Conservation (phyloP, 768 basidiomycete genomes). For the Termitomyces heimii region DNA sequence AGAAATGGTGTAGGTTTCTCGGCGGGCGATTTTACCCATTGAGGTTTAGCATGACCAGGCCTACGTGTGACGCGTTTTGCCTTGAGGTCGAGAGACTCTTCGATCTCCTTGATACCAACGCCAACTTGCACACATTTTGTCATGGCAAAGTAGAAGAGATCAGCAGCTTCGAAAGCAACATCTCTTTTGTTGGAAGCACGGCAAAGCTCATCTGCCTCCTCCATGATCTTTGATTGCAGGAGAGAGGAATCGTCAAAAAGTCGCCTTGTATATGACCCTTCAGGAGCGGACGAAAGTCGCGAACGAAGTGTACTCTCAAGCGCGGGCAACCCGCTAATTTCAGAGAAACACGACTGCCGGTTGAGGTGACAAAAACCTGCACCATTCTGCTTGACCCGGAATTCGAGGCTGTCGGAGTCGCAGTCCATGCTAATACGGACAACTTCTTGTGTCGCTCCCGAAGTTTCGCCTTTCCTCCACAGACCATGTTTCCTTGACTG, state of each 20-base stretch:
- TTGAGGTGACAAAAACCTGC: constrained; percentile 93
- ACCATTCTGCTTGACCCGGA: constrained; percentile 85
- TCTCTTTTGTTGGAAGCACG: constrained; percentile 72
- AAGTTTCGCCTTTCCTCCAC: constrained; percentile 97
- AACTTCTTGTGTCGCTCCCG: constrained; percentile 88
- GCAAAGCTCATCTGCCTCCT: constrained; percentile 98
- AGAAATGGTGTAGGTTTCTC: constrained; percentile 5
- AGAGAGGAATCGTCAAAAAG: constrained; percentile 79
- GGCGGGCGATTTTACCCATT: constrained; percentile 43
- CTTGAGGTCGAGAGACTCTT: constrained; percentile 77
- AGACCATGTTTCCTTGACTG: constrained; percentile 94
- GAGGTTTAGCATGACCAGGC: constrained; percentile 88
- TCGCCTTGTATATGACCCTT: constrained; percentile 87
- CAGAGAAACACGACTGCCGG: constrained; percentile 86
- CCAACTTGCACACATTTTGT: constrained; percentile 81
- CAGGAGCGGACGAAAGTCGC: constrained; percentile 70
- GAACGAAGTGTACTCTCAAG: constrained; percentile 76
- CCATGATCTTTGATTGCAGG: constrained; percentile 92
- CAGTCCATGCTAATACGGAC: constrained; percentile 83
- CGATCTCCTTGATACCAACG: constrained; percentile 78
- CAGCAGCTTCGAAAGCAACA: constrained; percentile 92
- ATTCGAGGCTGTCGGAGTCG: constrained; percentile 89
- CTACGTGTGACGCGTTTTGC: constrained; percentile 83
- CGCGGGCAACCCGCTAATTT: constrained; percentile 67
- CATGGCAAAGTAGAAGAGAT: constrained; percentile 89